These are phyloP conservation scores for Blastomyces parvus DNA, from an alignment of 2,329 filamentous ascomycete species.

Conservation along the genomic window DNA sequence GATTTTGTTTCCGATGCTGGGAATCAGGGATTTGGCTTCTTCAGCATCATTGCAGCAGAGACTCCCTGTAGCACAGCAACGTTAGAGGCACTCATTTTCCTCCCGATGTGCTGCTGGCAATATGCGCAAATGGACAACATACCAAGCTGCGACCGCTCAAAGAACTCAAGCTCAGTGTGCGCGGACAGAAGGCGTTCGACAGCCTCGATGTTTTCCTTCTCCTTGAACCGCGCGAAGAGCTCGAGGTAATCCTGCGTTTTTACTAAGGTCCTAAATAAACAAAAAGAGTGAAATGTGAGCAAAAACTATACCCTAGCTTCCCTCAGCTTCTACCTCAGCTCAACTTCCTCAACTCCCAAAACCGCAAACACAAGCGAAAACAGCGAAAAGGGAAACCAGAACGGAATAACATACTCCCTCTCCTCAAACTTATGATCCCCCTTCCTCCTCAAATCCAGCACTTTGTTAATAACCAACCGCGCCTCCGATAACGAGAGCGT, in stretches of 20 bases:
- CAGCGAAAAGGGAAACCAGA: background rate
- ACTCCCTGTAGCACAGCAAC: conserved; percentile 50
- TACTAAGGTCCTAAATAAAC: conserved; percentile 50
- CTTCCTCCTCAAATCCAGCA: conserved; percentile 68
- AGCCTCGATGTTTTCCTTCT: conserved; percentile 89
- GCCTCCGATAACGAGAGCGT: conserved; percentile 89
- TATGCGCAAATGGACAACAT: conserved; percentile 19
- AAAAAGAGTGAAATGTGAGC: background rate
- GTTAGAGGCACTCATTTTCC: background rate
- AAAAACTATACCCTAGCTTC: background rate
- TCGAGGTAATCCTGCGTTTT: conserved; percentile 91
- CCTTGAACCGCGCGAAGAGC: conserved; percentile 90
- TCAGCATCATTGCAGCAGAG: conserved; percentile 87
- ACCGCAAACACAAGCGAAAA: background rate
- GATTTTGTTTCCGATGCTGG: conserved; percentile 80
- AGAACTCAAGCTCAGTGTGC: conserved; percentile 69
- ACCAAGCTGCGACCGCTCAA: conserved; percentile 90
- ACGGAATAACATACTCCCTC: conserved; percentile 55
- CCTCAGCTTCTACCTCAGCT: background rate
- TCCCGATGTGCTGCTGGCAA: background rate
- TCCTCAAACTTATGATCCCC: conserved; percentile 75
- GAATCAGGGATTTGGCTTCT: conserved; percentile 93
- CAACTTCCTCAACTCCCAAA: background rate
- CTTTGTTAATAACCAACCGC: conserved; percentile 79
- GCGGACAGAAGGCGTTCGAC: conserved; percentile 77